Evolutionary conservation across 2,329 filamentous ascomycete genomes (phyloP).

Genomic region (Reticulascus tulasneorum): DNA sequence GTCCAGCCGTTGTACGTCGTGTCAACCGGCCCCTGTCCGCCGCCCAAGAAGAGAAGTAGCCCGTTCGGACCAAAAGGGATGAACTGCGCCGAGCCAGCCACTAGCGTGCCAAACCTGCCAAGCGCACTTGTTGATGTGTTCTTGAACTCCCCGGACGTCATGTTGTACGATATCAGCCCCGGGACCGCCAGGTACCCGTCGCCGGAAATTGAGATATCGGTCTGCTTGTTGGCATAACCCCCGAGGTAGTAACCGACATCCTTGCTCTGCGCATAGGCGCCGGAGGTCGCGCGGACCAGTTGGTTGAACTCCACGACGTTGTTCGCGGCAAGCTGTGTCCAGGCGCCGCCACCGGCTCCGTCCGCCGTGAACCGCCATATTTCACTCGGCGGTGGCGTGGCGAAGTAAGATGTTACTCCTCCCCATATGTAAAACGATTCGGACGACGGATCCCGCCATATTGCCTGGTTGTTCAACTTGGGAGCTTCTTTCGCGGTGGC

Average conservation of each 20-base stretch:
- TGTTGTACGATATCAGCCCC: constrained; percentile 28
- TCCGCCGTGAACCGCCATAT: constrained; percentile 29
- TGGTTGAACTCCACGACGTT: constrained; percentile 29
- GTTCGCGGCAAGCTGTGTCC: constrained; percentile 22
- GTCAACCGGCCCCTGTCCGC: constrained; percentile 19
- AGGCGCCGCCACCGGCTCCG: constrained; percentile 26
- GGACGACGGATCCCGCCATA: constrained; percentile 26
- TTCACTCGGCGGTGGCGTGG: constrained; percentile 18
- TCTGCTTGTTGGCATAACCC: constrained; percentile 19
- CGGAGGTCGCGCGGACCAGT: constrained; percentile 26
- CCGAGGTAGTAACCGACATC: constrained; percentile 27
- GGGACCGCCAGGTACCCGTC: constrained; percentile 15
- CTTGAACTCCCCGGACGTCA: constrained; percentile 23
- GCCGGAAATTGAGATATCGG: constrained; percentile 20
- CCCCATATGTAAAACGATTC: constrained; percentile 30
- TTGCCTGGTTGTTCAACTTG: constrained; percentile 22
- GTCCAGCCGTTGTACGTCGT: constrained; percentile 15
- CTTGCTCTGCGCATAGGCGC: constrained; percentile 20
- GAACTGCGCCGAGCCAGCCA: constrained; percentile 24
- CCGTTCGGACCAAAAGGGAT: constrained; percentile 29
- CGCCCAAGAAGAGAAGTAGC: constrained; percentile 28
- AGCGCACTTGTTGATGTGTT: constrained; percentile 24
- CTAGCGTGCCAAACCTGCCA: constrained; percentile 19
- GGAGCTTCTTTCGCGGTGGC: constrained; percentile 24
- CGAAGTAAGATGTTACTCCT: constrained; percentile 20